Conservation (phyloP, 2,329 filamentous ascomycete species). For the Apiospora hydei region DNA sequence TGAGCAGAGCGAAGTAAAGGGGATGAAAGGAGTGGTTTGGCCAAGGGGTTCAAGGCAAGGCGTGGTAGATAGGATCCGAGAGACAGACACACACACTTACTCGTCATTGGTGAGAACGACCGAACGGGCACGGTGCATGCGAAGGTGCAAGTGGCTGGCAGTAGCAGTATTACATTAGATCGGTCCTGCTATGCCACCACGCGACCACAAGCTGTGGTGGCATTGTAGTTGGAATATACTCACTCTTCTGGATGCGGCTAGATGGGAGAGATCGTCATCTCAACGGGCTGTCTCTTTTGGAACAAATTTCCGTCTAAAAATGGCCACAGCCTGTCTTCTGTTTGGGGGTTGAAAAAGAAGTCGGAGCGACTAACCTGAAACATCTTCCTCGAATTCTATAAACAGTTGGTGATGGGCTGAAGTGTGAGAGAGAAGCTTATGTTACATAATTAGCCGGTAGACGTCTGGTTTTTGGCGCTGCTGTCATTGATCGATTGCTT, state of each 20-base stretch:
- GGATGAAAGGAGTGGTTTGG: neutral
- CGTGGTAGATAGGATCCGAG: neutral
- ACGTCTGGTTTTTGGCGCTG: neutral
- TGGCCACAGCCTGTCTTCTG: neutral
- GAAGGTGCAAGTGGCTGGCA: slow-evolving; percentile 74
- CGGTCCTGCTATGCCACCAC: neutral
- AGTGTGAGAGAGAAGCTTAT: neutral
- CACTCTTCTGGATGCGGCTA: slow-evolving; percentile 43
- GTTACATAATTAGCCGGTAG: neutral
- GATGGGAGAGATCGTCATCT: neutral
- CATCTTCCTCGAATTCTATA: slow-evolving; percentile 4
- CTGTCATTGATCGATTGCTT: neutral
- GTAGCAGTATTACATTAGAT: neutral
- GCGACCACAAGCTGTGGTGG: neutral
- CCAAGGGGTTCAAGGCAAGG: neutral
- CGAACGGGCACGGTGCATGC: slow-evolving; percentile 83
- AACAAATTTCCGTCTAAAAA: neutral
- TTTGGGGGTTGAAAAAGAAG: neutral
- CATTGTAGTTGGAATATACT: neutral
- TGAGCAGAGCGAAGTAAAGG: neutral
- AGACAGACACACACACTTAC: neutral
- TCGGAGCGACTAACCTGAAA: slow-evolving; percentile 17
- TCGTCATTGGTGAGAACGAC: slow-evolving; percentile 71
- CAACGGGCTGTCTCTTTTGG: neutral
- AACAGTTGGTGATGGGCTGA: neutral